phyloP scores from a whole-genome alignment of 306 rosid species.

The Carpinus viminea region DNA sequence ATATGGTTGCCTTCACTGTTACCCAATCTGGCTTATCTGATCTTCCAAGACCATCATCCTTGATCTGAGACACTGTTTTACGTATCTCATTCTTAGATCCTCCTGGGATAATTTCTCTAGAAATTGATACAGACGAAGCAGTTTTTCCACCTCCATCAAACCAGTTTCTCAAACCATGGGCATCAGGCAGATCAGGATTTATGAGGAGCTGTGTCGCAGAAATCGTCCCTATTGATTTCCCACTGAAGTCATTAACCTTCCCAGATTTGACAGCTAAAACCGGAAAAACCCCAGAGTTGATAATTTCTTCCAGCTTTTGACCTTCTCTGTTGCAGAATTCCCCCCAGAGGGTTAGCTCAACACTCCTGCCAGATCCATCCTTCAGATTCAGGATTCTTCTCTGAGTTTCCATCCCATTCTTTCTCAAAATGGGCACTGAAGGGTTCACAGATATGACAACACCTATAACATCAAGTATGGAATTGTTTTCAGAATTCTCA shows the following conservation, averaged over 20 bases:
- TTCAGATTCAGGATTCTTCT: slow-evolving; percentile 78
- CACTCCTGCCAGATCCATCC: slow-evolving; percentile 75
- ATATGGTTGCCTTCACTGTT: slow-evolving; percentile 75
- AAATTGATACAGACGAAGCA: slow-evolving; percentile 66
- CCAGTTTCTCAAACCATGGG: slow-evolving; percentile 71
- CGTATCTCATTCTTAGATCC: slow-evolving; percentile 75
- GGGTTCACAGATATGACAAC: slow-evolving; percentile 78
- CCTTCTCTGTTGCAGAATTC: slow-evolving; percentile 97
- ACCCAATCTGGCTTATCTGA: slow-evolving; percentile 96
- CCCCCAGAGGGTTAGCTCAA: slow-evolving; percentile 96
- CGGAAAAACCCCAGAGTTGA: slow-evolving; percentile 60
- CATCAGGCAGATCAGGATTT: slow-evolving; percentile 79
- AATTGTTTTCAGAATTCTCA: slow-evolving; percentile 70
- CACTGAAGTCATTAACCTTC: slow-evolving; percentile 86
- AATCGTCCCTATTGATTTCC: slow-evolving; percentile 87
- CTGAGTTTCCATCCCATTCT: slow-evolving; percentile 98
- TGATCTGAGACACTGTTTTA: slow-evolving; percentile 88
- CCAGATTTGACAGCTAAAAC: slow-evolving; percentile 91
- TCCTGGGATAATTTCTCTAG: slow-evolving; percentile 67
- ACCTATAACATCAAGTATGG: slow-evolving; percentile 84
- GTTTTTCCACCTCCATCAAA: slow-evolving; percentile 76
- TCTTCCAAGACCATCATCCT: slow-evolving; percentile 91
- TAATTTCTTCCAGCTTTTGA: slow-evolving; percentile 75
- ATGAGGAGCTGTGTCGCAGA: slow-evolving; percentile 86
- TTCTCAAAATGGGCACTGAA: slow-evolving; percentile 86